Evolutionary conservation across 352 stramenopile species (phyloP).

Genomic region (Phytophthora palmivora): DNA sequence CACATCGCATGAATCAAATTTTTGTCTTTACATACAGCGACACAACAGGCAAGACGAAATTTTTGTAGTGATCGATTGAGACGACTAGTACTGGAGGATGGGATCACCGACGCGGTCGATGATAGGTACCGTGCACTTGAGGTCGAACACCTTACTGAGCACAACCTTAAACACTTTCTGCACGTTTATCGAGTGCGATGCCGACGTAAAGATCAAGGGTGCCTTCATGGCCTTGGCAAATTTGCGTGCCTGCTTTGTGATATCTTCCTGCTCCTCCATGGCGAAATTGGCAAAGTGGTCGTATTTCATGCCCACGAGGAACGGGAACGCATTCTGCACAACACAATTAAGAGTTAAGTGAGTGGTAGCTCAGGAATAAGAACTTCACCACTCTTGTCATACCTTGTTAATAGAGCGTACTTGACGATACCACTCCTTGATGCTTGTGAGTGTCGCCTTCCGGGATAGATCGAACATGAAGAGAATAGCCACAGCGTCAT

Average conservation of each 20-base stretch:
- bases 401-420: conserved; percentile 92
- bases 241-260: conserved; percentile 94
- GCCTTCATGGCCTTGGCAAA: conserved; percentile 96
- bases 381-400: neutral
- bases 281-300: conserved; percentile 93
- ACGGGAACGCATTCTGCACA: conserved; percentile 89
- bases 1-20: conserved; percentile 12
- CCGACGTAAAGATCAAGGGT: conserved; percentile 94
- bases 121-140: conserved; percentile 94
- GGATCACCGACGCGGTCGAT: conserved; percentile 93
- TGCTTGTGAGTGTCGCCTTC: conserved; percentile 92
- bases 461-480: conserved; percentile 96
- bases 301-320: conserved; percentile 96
- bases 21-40: conserved; percentile 25
- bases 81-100: conserved; percentile 88
- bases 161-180: conserved; percentile 97
- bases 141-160: conserved; percentile 94
- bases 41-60: conserved; percentile 8
- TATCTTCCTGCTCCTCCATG: conserved; percentile 93
- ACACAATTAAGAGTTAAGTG: neutral
- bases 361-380: neutral
- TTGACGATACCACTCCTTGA: conserved; percentile 95
- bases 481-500: conserved; percentile 94
- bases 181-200: conserved; percentile 95
- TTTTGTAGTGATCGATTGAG: conserved; percentile 16